phyloP scores from a whole-genome alignment of 306 rosid genomes.

The Dryas octopetala region DNA sequence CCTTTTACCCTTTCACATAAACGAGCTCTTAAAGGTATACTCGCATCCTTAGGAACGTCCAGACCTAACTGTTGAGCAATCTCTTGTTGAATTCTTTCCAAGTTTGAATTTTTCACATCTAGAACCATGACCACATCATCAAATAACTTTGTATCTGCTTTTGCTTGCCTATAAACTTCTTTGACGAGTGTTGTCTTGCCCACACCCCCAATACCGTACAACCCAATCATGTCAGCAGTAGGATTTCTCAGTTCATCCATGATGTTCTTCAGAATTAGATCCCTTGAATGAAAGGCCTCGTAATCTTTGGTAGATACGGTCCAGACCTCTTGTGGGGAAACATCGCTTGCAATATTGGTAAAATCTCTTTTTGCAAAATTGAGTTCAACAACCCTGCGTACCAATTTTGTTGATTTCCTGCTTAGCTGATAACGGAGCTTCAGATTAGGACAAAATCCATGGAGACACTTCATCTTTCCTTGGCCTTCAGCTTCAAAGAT shows the following conservation, averaged over 20 bases:
- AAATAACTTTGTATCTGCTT: constrained; percentile 6
- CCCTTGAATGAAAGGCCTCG: constrained; percentile 25
- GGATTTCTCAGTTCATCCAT: constrained; percentile 21
- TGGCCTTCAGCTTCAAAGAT: neutral
- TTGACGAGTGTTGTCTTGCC: constrained; percentile 26
- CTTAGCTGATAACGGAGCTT: constrained; percentile 4
- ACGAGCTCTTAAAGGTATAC: neutral
- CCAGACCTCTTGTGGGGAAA: neutral
- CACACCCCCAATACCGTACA: too few relatives aligned
- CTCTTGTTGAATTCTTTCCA: constrained; percentile 15
- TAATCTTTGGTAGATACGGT: constrained; percentile 1
- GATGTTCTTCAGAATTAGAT: constrained; percentile 2
- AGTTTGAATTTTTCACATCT: constrained; percentile 13
- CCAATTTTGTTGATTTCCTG: constrained; percentile 11
- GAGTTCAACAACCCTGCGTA: neutral
- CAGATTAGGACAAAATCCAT: constrained; percentile 18
- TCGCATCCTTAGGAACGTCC: neutral
- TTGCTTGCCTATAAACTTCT: constrained; percentile 17
- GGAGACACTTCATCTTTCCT: neutral
- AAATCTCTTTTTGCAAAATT: neutral
- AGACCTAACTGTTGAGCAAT: constrained; percentile 22
- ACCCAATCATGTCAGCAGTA: constrained; percentile 12
- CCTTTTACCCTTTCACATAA: constrained; percentile 17
- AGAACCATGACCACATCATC: constrained; percentile 14
- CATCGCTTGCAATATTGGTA: neutral